Conservation (phyloP, 768 basidiomycete species). For the Boletus bicolor region DNA sequence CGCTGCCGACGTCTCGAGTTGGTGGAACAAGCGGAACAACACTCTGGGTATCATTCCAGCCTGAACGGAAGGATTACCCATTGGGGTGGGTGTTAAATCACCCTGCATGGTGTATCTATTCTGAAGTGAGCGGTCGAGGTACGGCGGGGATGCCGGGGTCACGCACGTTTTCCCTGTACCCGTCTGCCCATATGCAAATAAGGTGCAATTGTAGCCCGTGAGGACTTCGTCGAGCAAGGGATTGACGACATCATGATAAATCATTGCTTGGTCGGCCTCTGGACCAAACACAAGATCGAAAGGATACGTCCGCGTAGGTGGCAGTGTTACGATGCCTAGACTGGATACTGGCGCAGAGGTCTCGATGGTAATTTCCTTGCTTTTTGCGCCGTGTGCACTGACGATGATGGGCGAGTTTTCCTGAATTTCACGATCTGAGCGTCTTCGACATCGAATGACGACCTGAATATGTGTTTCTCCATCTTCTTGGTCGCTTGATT, state of each 20-base stretch:
- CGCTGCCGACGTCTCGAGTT: slow-evolving; percentile 68
- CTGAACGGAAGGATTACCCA: slow-evolving; percentile 83
- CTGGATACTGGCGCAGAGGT: slow-evolving; percentile 65
- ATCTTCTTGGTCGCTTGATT: slow-evolving; percentile 35
- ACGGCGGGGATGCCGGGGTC: neutral
- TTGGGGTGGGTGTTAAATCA: slow-evolving; percentile 74
- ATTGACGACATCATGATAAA: slow-evolving; percentile 90
- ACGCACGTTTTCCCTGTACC: slow-evolving; percentile 98
- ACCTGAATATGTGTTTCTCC: slow-evolving; percentile 89
- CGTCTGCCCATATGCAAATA: slow-evolving; percentile 98
- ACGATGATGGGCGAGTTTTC: slow-evolving; percentile 89
- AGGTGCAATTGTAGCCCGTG: slow-evolving; percentile 92
- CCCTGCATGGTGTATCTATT: slow-evolving; percentile 95
- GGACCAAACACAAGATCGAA: slow-evolving; percentile 97
- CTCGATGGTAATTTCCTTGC: slow-evolving; percentile 78
- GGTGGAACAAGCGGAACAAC: slow-evolving; percentile 86
- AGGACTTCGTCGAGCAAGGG: slow-evolving; percentile 95
- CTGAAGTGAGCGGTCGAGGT: slow-evolving; percentile 10
- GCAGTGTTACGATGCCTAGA: slow-evolving; percentile 69
- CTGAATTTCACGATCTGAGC: slow-evolving; percentile 80
- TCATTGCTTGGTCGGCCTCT: slow-evolving; percentile 91
- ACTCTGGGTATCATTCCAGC: slow-evolving; percentile 97
- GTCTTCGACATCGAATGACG: slow-evolving; percentile 82
- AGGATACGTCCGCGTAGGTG: slow-evolving; percentile 82
- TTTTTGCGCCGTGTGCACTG: slow-evolving; percentile 69